Evolutionary conservation across 2,329 filamentous ascomycete species (phyloP).

Genomic region (Cladosporium velox): DNA sequence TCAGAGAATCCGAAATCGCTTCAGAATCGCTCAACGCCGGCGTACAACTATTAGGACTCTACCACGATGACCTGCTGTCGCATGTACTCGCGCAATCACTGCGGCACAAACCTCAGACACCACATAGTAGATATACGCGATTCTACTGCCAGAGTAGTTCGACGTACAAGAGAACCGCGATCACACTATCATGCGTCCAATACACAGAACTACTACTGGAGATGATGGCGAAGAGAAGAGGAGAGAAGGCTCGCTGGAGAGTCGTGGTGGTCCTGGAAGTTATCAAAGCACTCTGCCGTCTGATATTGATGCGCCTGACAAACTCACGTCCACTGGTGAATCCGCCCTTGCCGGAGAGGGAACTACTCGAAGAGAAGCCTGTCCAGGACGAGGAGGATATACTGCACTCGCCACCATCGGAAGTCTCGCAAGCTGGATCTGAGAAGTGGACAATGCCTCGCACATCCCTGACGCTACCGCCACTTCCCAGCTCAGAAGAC

Average conservation of each 20-base stretch:
- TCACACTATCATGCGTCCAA: slow-evolving; percentile 83
- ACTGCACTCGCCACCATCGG: slow-evolving; percentile 50
- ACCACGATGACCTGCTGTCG: slow-evolving; percentile 85
- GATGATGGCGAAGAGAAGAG: slow-evolving; percentile 87
- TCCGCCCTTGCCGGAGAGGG: slow-evolving; percentile 82
- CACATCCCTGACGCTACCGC: slow-evolving; percentile 82
- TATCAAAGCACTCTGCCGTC: slow-evolving; percentile 80
- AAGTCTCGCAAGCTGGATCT: slow-evolving; percentile 42
- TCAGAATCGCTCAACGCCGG: slow-evolving; percentile 82
- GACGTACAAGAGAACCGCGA: slow-evolving; percentile 78
- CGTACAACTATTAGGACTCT: slow-evolving; percentile 86
- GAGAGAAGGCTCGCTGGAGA: slow-evolving; percentile 80
- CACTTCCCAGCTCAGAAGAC: slow-evolving; percentile 76
- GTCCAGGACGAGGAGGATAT: slow-evolving; percentile 34
- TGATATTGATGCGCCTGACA: slow-evolving; percentile 79
- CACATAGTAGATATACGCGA: slow-evolving; percentile 64
- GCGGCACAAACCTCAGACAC: slow-evolving; percentile 50
- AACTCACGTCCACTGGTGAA: slow-evolving; percentile 79
- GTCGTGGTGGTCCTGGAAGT: slow-evolving; percentile 82
- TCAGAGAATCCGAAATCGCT: slow-evolving; percentile 89
- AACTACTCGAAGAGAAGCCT: slow-evolving; percentile 59
- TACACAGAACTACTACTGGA: slow-evolving; percentile 97
- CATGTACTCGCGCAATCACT: slow-evolving; percentile 59
- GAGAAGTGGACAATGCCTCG: slow-evolving; percentile 86
- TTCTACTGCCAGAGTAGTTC: slow-evolving; percentile 64